Percentiles rank a stretch among this genome's conserved stretches.
Evolutionary conservation across 2,329 filamentous ascomycete species (phyloP).

Genomic region (Orbilia quercus): DNA sequence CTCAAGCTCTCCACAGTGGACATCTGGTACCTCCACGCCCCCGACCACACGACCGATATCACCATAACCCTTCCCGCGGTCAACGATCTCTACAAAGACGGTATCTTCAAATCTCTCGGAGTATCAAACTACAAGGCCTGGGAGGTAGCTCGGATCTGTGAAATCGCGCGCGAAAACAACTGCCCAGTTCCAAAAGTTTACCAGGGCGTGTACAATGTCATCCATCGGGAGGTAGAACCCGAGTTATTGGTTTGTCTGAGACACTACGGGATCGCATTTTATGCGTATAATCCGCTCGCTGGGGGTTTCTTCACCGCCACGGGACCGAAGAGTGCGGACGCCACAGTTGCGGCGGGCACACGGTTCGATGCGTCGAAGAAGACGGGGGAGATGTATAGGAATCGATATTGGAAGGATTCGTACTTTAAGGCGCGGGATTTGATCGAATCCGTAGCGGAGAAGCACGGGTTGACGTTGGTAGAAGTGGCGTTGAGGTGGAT

Average conservation of each 20-base stretch:
- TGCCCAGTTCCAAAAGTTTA: constrained; percentile 88
- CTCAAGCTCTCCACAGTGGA: constrained; percentile 64
- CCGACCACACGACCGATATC: constrained; percentile 76
- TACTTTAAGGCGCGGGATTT: constrained; percentile 75
- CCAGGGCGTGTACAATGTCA: constrained; percentile 88
- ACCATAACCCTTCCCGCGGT: constrained; percentile 81
- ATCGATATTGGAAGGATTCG: constrained; percentile 77
- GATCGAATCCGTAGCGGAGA: constrained; percentile 75
- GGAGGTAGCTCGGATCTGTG: constrained; percentile 85
- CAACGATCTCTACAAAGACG: constrained; percentile 83
- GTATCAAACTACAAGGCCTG: constrained; percentile 87
- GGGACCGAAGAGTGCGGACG: constrained; percentile 77
- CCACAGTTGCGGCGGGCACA: constrained; percentile 57
- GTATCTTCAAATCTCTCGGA: constrained; percentile 83
- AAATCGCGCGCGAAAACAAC: constrained; percentile 79
- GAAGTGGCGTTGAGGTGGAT: constrained; percentile 80
- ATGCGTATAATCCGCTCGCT: constrained; percentile 84
- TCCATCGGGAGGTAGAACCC: constrained; percentile 78
- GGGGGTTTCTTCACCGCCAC: constrained; percentile 76
- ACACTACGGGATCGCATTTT: constrained; percentile 80
- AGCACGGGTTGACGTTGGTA: constrained; percentile 75
- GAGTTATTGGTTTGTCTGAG: constrained; percentile 79
- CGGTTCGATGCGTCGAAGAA: constrained; percentile 71
- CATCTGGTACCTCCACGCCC: constrained; percentile 80
- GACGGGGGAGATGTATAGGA: constrained; percentile 71